Percentiles rank a stretch among this genome's conserved stretches.
phyloP scores from a whole-genome alignment of 306 rosid genomes.

The Lagenaria siceraria region DNA sequence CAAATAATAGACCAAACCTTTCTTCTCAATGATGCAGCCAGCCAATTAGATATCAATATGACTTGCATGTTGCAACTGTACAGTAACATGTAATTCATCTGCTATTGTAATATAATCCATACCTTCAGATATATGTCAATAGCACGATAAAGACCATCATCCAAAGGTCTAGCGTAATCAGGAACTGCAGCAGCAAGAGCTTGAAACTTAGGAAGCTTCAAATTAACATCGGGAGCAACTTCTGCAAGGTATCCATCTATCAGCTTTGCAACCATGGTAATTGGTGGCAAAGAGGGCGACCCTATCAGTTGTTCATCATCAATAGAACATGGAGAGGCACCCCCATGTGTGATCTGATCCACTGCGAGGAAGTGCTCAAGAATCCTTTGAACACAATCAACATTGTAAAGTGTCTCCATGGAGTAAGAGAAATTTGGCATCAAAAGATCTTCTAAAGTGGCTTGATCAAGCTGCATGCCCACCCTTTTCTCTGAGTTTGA shows the following conservation, averaged over 20 bases:
- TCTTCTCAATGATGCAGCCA: background rate
- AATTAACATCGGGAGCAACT: slow-evolving; percentile 94
- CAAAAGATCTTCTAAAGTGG: slow-evolving; percentile 84
- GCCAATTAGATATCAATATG: background rate
- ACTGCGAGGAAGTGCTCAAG: slow-evolving; percentile 74
- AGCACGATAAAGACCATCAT: slow-evolving; percentile 94
- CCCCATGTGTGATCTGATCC: slow-evolving; percentile 56
- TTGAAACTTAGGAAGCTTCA: slow-evolving; percentile 83
- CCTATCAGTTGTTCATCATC: slow-evolving; percentile 84
- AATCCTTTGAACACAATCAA: slow-evolving; percentile 86
- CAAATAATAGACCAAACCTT: background rate
- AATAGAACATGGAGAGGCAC: slow-evolving; percentile 63
- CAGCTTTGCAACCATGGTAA: slow-evolving; percentile 89
- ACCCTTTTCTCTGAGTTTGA: slow-evolving; percentile 78
- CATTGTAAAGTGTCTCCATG: slow-evolving; percentile 94
- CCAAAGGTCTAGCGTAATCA: slow-evolving; percentile 88
- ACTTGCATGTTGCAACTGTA: background rate
- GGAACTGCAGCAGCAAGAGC: slow-evolving; percentile 94
- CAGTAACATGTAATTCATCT: background rate
- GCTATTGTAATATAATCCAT: slow-evolving; percentile 5
- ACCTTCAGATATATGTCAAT: slow-evolving; percentile 94
- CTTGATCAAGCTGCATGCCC: slow-evolving; percentile 92
- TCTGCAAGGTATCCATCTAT: slow-evolving; percentile 96
- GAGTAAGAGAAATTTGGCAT: slow-evolving; percentile 91
- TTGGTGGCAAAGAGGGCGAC: slow-evolving; percentile 84